Conservation (phyloP, 495 filamentous ascomycete species). For the Sordaria brevicollis region DNA sequence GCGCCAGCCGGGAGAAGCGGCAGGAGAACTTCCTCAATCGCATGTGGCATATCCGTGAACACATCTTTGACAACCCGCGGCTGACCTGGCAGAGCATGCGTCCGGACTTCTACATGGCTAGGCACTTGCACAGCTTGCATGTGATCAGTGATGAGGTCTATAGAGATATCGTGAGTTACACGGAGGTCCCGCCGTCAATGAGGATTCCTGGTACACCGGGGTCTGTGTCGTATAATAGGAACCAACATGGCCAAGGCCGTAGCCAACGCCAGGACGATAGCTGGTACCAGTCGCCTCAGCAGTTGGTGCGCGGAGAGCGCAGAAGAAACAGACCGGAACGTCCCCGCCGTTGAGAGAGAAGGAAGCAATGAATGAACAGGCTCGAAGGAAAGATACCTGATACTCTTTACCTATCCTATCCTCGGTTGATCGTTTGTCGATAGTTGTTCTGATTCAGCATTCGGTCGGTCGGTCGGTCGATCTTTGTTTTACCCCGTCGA, state of each 20-base stretch:
- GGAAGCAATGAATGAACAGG: background rate
- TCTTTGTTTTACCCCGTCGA: background rate
- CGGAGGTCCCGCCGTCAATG: constrained; percentile 11
- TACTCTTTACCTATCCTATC: background rate
- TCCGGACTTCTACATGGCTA: constrained; percentile 29
- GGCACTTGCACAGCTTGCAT: constrained; percentile 16
- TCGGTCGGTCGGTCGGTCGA: background rate
- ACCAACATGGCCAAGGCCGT: background rate
- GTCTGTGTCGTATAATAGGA: background rate
- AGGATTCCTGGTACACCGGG: background rate
- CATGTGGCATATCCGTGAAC: constrained; percentile 32
- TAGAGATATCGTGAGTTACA: constrained; percentile 1
- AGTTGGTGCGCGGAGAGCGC: background rate
- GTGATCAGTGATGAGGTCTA: constrained; percentile 12
- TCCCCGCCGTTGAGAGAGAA: background rate
- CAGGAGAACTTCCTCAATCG: constrained; percentile 21
- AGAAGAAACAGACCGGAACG: background rate
- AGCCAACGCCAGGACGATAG: background rate
- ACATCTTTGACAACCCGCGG: constrained; percentile 12
- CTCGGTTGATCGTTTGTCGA: background rate
- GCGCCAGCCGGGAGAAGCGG: background rate
- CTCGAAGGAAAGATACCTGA: background rate
- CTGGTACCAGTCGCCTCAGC: background rate
- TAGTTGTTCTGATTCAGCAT: background rate
- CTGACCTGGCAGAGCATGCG: constrained; percentile 14